These are phyloP conservation scores for Colletotrichum horii DNA, from an alignment of 2,329 filamentous ascomycete genomes.

Conservation along the genomic window DNA sequence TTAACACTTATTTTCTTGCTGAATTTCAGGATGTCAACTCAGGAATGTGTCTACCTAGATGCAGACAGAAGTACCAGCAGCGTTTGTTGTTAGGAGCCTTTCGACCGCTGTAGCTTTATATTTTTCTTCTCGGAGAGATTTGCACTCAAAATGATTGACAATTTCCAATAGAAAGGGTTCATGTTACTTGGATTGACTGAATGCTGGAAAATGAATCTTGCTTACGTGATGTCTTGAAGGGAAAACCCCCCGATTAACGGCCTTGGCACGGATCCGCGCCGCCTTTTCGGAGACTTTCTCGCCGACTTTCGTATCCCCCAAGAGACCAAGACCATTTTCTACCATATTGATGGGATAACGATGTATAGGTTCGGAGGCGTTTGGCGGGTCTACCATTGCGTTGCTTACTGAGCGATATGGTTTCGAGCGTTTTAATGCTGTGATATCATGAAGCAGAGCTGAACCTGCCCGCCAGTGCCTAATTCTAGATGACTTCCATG, in stretches of 20 bases:
- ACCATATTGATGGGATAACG: background rate
- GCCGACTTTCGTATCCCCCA: background rate
- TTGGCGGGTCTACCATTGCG: background rate
- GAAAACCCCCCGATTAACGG: background rate
- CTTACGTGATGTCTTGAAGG: background rate
- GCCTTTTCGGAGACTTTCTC: background rate
- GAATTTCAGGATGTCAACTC: background rate
- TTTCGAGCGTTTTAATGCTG: rapidly evolving
- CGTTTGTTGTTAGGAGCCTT: background rate
- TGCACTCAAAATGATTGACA: background rate
- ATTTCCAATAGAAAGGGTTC: background rate
- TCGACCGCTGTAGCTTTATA: background rate
- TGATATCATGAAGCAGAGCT: background rate
- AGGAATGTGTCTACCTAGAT: background rate
- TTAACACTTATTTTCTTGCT: background rate
- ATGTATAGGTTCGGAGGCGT: background rate
- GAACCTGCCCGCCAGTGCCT: background rate
- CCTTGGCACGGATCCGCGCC: background rate
- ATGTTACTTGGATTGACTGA: background rate
- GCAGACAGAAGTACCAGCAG: rapidly evolving
- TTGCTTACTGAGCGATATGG: background rate
- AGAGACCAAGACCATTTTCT: background rate
- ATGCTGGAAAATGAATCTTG: background rate
- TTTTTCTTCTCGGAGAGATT: background rate
- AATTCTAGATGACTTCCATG: background rate